Conservation (phyloP, 1,139 yeast genomes). For the Hemisphaericaspora lyxosophila region DNA sequence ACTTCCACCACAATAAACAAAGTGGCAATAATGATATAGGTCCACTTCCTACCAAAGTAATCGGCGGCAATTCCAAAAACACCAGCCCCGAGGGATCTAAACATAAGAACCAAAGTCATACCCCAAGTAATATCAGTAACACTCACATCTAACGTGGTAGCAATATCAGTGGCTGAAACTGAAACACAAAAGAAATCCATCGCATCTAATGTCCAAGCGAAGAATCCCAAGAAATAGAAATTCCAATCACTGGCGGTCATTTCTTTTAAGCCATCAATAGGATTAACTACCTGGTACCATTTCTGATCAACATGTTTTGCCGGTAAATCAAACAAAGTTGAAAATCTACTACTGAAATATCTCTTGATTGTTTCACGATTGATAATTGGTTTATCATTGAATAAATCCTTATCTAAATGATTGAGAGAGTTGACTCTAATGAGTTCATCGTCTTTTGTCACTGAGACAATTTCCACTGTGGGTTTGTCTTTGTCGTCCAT, state of each 20-base stretch:
- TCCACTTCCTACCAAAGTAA: slow-evolving; percentile 69
- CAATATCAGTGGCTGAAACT: slow-evolving; percentile 56
- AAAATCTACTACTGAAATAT: too few relatives aligned
- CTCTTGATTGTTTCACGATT: too few relatives aligned
- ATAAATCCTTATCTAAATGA: too few relatives aligned
- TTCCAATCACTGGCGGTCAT: slow-evolving; percentile 46
- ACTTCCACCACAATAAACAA: slow-evolving; percentile 61
- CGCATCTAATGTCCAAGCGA: slow-evolving; percentile 81
- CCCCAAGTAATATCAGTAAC: slow-evolving; percentile 73
- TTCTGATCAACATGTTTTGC: slow-evolving; percentile 8
- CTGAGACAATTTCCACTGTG: too few relatives aligned
- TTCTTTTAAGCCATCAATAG: slow-evolving; percentile 30
- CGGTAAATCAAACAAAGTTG: too few relatives aligned
- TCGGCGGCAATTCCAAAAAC: slow-evolving; percentile 69
- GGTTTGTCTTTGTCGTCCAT: too few relatives aligned
- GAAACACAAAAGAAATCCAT: slow-evolving; percentile 77
- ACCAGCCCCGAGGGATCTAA: slow-evolving; percentile 79
- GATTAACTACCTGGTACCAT: slow-evolving; percentile 27
- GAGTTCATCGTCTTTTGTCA: too few relatives aligned
- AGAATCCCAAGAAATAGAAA: slow-evolving; percentile 60
- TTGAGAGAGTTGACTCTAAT: too few relatives aligned
- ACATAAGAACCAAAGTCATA: slow-evolving; percentile 73
- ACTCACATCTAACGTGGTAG: slow-evolving; percentile 47
- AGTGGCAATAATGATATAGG: slow-evolving; percentile 48
- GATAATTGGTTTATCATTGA: too few relatives aligned